Evolutionary conservation across 164 flowering plant species (phyloP).

Genomic region (Magnolia officinalis): DNA sequence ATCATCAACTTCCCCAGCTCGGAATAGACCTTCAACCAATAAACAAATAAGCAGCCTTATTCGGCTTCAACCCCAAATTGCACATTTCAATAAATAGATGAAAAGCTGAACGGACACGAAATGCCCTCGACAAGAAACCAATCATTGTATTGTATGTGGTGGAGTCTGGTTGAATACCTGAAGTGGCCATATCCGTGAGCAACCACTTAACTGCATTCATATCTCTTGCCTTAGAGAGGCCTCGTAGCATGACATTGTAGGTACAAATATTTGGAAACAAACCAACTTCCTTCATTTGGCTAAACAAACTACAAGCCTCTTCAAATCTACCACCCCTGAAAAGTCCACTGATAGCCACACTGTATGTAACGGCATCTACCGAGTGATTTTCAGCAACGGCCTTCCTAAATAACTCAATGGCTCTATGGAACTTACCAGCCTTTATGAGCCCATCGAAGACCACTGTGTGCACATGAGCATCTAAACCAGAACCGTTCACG

Average conservation of each 20-base stretch:
- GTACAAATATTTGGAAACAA: constrained; percentile 38
- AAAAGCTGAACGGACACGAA: constrained; percentile 16
- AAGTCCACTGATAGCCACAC: constrained; percentile 51
- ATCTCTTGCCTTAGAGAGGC: constrained; percentile 41
- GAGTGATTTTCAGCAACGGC: constrained; percentile 28
- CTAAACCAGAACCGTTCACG: constrained; percentile 27
- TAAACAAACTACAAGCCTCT: constrained; percentile 44
- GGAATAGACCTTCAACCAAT: constrained; percentile 13
- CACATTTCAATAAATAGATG: constrained; percentile 26
- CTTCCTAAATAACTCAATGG: constrained; percentile 39
- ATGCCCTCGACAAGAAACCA: constrained; percentile 23
- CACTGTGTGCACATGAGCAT: constrained; percentile 56
- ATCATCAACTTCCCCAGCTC: constrained; percentile 15
- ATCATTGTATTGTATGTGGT: constrained; percentile 21
- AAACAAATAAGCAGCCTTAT: constrained; percentile 14
- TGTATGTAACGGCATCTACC: constrained; percentile 54
- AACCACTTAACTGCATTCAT: constrained; percentile 26
- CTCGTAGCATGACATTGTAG: constrained; percentile 38
- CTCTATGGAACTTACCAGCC: constrained; percentile 34
- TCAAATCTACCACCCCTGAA: constrained; percentile 31
- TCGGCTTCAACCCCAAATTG: constrained; percentile 31
- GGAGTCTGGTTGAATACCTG: constrained; percentile 22
- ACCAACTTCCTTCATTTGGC: constrained; percentile 52
- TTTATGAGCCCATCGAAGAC: constrained; percentile 44
- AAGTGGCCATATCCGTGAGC: constrained; percentile 37